These are phyloP conservation scores for Grosmannia penicillata DNA, from an alignment of 2,329 filamentous ascomycete genomes.

Conservation along the genomic window DNA sequence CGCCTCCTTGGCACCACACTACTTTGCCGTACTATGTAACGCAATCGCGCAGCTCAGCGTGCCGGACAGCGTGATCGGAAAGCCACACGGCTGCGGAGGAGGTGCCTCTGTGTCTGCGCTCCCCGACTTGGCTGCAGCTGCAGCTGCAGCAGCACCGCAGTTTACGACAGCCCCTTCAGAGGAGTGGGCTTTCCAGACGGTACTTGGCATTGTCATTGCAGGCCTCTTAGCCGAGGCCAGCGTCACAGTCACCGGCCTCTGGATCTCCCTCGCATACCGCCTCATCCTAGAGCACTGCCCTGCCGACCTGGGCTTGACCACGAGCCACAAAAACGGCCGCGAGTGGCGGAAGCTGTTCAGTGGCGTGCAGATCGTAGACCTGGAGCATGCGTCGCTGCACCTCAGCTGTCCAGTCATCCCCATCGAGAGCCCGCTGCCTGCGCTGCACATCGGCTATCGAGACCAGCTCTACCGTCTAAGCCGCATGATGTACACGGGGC, in stretches of 20 bases:
- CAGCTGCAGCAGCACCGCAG: too few species aligned
- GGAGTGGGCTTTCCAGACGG: slow-evolving; percentile 11
- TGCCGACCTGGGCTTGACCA: not conserved
- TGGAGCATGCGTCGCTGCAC: slow-evolving; percentile 10
- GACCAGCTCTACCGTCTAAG: slow-evolving; percentile 10
- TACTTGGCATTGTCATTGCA: slow-evolving; percentile 9
- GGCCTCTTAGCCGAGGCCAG: slow-evolving; percentile 8
- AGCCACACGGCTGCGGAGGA: not conserved
- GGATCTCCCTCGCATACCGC: slow-evolving; percentile 10
- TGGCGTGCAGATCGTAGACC: slow-evolving; percentile 10
- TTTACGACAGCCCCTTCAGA: not conserved
- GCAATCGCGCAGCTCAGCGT: slow-evolving; percentile 10
- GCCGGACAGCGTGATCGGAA: slow-evolving; percentile 7
- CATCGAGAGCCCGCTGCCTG: slow-evolving; percentile 6
- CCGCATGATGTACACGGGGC: slow-evolving; percentile 10
- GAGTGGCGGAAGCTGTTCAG: slow-evolving; percentile 10
- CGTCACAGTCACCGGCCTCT: slow-evolving; percentile 6
- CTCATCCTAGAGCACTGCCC: slow-evolving; percentile 10
- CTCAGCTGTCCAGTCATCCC: slow-evolving; percentile 8
- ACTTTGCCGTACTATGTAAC: slow-evolving; percentile 8
- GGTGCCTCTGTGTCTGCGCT: too few species aligned
- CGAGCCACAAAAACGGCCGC: not conserved
- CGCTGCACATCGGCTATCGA: slow-evolving; percentile 3
- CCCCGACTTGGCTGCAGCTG: too few species aligned
- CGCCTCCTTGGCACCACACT: slow-evolving; percentile 7